phyloP scores from a whole-genome alignment of 176 grass and related monocot genomes.

The Zea luxurians region DNA sequence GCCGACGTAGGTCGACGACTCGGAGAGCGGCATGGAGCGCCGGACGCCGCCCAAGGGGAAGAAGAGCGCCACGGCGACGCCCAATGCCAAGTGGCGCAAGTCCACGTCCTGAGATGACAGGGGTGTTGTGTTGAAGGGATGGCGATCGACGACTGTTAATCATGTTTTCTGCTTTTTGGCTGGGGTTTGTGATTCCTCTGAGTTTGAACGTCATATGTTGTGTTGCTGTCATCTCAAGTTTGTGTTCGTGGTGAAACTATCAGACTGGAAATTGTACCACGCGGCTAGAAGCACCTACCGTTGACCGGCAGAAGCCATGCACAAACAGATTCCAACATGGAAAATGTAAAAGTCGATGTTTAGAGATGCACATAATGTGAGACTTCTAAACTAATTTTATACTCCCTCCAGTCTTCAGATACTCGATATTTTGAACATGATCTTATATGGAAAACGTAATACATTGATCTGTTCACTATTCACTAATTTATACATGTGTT shows the following conservation, averaged over 20 bases:
- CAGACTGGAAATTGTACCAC: neutral
- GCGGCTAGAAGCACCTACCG: neutral
- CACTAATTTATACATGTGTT: too few relatives aligned
- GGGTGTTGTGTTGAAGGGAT: neutral
- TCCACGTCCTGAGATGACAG: conserved; percentile 51
- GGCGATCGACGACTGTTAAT: neutral
- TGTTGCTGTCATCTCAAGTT: neutral
- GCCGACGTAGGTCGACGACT: conserved; percentile 64
- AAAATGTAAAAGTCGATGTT: too few relatives aligned
- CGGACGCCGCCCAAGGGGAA: conserved; percentile 55
- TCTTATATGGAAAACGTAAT: too few relatives aligned
- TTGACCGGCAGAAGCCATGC: conserved; percentile 3
- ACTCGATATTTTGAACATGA: too few relatives aligned
- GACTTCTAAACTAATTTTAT: too few relatives aligned
- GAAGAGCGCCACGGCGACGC: conserved; percentile 50
- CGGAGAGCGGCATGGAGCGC: conserved; percentile 56
- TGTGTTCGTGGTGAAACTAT: neutral
- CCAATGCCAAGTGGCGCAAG: conserved; percentile 64
- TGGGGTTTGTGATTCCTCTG: neutral
- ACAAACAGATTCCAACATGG: neutral
- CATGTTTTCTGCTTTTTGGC: neutral
- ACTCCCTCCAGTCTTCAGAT: too few relatives aligned
- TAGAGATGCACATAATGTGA: too few relatives aligned
- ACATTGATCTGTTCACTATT: too few relatives aligned
- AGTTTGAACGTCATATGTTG: neutral